phyloP scores from a whole-genome alignment of 176 grass and related monocot genomes.

The Juncus effusus region DNA sequence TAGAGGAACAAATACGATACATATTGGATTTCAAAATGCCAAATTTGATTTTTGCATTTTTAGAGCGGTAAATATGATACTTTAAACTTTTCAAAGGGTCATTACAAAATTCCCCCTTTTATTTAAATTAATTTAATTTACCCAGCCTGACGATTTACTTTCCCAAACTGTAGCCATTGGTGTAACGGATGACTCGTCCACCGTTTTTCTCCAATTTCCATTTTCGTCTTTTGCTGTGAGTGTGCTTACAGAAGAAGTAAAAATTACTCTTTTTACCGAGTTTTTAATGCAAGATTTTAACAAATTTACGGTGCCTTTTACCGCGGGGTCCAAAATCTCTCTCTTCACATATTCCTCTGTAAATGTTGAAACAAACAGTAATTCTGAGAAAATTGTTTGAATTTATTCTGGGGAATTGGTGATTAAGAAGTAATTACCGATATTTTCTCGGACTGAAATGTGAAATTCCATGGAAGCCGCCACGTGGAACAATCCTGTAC shows the following conservation, averaged over 20 bases:
- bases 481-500: conserved; percentile 62
- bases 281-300: conserved; percentile 54
- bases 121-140: not conserved
- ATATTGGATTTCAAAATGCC: too few relatives aligned
- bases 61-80: too few relatives aligned
- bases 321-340: conserved; percentile 55
- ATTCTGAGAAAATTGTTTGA: not conserved
- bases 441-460: conserved; percentile 31
- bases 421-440: conserved; percentile 29
- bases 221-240: conserved; percentile 35
- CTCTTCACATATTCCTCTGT: conserved; percentile 57
- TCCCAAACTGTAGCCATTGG: conserved; percentile 43
- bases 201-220: conserved; percentile 26
- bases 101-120: too few relatives aligned
- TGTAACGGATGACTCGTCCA: conserved; percentile 64
- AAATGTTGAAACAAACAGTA: conserved; percentile 1
- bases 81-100: too few relatives aligned
- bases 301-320: conserved; percentile 58
- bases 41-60: too few relatives aligned
- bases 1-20: too few relatives aligned
- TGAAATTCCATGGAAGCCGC: conserved; percentile 86
- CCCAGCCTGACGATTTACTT: conserved; percentile 74
- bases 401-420: not conserved
- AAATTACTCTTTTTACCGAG: conserved; percentile 52
- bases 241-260: conserved; percentile 90